Evolutionary conservation across 371 early-diverging fungal genomes (phyloP), one percentile per base, ranked within the genome.

Genomic region (Mucor indicus): DNA sequence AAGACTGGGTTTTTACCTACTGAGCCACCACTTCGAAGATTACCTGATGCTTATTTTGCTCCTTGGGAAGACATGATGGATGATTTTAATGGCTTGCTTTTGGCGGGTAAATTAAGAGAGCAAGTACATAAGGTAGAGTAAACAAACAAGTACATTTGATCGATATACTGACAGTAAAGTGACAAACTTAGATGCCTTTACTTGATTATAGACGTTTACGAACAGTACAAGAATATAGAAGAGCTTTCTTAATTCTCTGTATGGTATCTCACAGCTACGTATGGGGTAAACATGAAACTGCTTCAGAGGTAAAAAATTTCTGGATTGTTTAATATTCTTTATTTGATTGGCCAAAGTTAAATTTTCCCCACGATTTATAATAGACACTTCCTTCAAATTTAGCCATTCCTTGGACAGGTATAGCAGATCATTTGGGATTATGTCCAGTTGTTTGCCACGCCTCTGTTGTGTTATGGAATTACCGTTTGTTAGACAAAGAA

Each of bases 241-340:
- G 98, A 38, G 96, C 92, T 9, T 95, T 87, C 59, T 57, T 91
- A 19, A 81, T 96, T 24, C 77, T 96, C 8, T 85, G 89, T 35
- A 87, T 95, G 70, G 65, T 98, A 22, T 87, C 90, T 4, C 96
- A 96, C 49, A 88, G 89, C 13, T 96, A 89, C 62, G 86, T 98
- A 9, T 94, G 95, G 95, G 89, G 91, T 24, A 89, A 90, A 52
- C 85, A 85, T 48, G 87, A 88, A 46, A 69, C 73, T 9, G 80
- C 82, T n/a, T 81, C 84, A 31, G 83, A 87, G 79, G 89, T 86
- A 73, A 37, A 38, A 11, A 20, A n/a, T n/a, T n/a, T n/a, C n/a
- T n/a, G n/a, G n/a, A n/a, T n/a, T n/a, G n/a, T n/a, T n/a, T n/a
- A n/a, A n/a, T n/a, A n/a, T n/a, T n/a, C n/a, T n/a, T n/a, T n/a